These are phyloP conservation scores for Alternaria novae-zelandiae DNA, from an alignment of 2,329 filamentous ascomycete species.

Conservation along the genomic window DNA sequence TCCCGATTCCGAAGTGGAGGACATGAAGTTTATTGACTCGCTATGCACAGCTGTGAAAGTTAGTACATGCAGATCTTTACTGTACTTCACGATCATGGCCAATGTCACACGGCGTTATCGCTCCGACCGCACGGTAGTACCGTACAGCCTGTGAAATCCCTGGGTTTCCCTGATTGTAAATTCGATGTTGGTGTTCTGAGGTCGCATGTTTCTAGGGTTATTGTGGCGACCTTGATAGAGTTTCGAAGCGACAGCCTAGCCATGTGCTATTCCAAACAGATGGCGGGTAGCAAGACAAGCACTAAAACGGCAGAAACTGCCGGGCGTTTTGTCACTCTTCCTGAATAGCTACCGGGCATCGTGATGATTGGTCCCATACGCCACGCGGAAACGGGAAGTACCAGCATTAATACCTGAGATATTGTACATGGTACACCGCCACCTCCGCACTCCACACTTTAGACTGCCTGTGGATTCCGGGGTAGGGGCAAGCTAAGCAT, in stretches of 20 bases:
- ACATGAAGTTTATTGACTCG: not conserved
- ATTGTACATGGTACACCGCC: not conserved
- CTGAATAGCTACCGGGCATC: not conserved
- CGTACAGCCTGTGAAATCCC: not conserved
- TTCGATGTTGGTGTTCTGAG: not conserved
- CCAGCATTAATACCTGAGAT: not conserved
- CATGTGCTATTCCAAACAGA: not conserved
- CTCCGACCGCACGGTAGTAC: conserved; percentile 5
- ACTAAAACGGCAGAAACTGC: not conserved
- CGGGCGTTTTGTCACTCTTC: not conserved
- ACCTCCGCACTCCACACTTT: conserved; percentile 33
- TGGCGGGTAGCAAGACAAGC: not conserved
- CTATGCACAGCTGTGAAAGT: not conserved
- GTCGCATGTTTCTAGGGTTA: not conserved
- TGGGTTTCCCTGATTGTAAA: not conserved
- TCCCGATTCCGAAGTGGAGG: not conserved
- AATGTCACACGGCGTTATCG: conserved; percentile 27
- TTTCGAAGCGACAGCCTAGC: not conserved
- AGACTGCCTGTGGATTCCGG: conserved; percentile 17
- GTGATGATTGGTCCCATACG: not conserved
- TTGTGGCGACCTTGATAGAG: not conserved
- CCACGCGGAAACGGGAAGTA: conserved; percentile 1
- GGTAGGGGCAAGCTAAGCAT: conserved; percentile 20
- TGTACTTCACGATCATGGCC: not conserved
- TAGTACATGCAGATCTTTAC: conserved; percentile 1